Evolutionary conservation across 2,329 filamentous ascomycete species (phyloP), one percentile per base, ranked within the genome.

Genomic region (Bipolaris oryzae): DNA sequence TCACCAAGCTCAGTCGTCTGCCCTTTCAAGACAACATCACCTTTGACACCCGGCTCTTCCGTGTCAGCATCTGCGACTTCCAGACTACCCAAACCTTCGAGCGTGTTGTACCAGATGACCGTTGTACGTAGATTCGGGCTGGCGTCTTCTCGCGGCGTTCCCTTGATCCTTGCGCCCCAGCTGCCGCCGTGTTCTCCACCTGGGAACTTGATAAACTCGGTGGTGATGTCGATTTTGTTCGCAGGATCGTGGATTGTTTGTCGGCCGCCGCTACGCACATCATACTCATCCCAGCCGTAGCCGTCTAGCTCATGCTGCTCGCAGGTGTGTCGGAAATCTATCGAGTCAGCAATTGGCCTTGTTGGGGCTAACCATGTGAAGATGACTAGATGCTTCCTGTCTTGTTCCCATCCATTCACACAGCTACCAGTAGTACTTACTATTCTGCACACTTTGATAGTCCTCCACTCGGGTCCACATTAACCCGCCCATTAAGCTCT

Each of bases 211-310:
- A 97, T 87, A 77, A 98, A 97, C 49, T 91, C 90, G 41, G 94
- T 97, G 7, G 90, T 96, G 61, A 99, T 85, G 78, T 98, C 93
- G 64, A 99, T 84, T 55, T 85, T 85, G 78, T 99, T 99, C 46
- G 86, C 89, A 51, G 88, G 87, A 75, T 99, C 95, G 72, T 96
- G 92, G 57, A 99, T 94, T 0, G 90, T 90, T 77, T 99, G 92
- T 20, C 90, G 83, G 53, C 95, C 95, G 60, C 95, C 95, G 54
- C 84, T 89, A 55, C 95, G 85, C 20, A 92, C 88, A 77, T 99
- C 95, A 76, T 96, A 99, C 74, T 96, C 91, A 70, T 98, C 93
- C 95, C 95, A 99, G 60, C 95, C 95, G 76, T 99, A 99, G 53
- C 94, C 94, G 45, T 87, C 89, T 84, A 99, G 96, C 74, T 96